Evolutionary conservation across 1,284 basidiomycete species (phyloP).

Genomic region (Cutaneotrichosporon curvatum): DNA sequence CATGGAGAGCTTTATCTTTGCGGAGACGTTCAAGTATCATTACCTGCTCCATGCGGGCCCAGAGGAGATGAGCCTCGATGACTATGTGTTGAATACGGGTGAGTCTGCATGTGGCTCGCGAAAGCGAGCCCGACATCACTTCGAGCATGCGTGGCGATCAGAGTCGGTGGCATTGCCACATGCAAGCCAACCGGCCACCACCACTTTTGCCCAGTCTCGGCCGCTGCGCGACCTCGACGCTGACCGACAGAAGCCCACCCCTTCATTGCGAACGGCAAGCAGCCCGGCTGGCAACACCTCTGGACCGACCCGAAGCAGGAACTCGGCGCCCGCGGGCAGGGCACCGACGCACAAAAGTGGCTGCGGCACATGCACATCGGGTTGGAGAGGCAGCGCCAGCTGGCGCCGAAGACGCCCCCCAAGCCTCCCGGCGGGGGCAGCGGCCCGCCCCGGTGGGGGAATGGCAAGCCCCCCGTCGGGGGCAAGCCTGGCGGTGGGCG

Average conservation of each 20-base stretch:
- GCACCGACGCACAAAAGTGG: slow-evolving; percentile 44
- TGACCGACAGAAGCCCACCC: slow-evolving; percentile 43
- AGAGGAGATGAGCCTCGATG: slow-evolving; percentile 52
- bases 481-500: too few relatives aligned
- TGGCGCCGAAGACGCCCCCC: background rate
- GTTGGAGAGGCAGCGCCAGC: background rate
- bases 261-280: slow-evolving; percentile 32
- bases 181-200: too few relatives aligned
- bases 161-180: too few relatives aligned
- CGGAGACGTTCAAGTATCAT: slow-evolving; percentile 53
- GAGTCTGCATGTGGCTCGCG: too few relatives aligned
- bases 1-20: slow-evolving; percentile 53
- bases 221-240: too few relatives aligned
- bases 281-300: slow-evolving; percentile 31
- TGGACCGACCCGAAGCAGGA: slow-evolving; percentile 26
- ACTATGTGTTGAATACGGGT: slow-evolving; percentile 53
- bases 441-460: background rate
- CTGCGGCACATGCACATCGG: slow-evolving; percentile 21
- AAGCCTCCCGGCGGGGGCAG: slow-evolving; percentile 9
- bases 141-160: too few relatives aligned
- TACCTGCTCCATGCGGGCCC: slow-evolving; percentile 51
- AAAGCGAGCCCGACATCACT: too few relatives aligned
- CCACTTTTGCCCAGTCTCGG: too few relatives aligned
- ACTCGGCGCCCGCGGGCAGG: slow-evolving; percentile 36
- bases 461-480: too few relatives aligned